These are phyloP conservation scores for Kwoniella pini DNA, from an alignment of 768 basidiomycete genomes.

Conservation along the genomic window DNA sequence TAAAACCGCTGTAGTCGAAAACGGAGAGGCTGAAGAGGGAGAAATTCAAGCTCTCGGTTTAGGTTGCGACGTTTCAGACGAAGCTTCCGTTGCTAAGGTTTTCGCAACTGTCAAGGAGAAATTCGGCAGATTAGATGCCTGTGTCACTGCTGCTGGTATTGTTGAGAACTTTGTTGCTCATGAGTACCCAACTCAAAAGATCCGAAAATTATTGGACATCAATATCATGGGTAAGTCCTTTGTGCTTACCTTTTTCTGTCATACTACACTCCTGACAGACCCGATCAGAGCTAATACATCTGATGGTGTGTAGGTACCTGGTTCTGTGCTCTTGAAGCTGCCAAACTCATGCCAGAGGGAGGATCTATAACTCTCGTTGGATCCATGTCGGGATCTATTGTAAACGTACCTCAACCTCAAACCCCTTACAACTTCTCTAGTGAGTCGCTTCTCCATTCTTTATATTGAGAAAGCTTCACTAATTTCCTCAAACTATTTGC, in stretches of 20 bases:
- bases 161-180: slow-evolving; percentile 81
- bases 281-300: not conserved
- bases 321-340: slow-evolving; percentile 95
- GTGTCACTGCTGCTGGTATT: slow-evolving; percentile 79
- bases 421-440: slow-evolving; percentile 93
- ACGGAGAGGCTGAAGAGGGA: slow-evolving; percentile 62
- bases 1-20: slow-evolving; percentile 42
- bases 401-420: slow-evolving; percentile 90
- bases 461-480: no score
- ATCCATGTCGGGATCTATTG: slow-evolving; percentile 87
- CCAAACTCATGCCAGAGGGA: slow-evolving; percentile 84
- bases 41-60: slow-evolving; percentile 71
- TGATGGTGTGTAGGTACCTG: slow-evolving; percentile 60
- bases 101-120: slow-evolving; percentile 65
- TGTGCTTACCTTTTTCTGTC: not conserved
- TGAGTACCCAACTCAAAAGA: slow-evolving; percentile 88
- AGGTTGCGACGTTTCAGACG: slow-evolving; percentile 84
- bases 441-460: slow-evolving; percentile 21
- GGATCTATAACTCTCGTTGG: slow-evolving; percentile 77
- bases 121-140: slow-evolving; percentile 55
- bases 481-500: no score
- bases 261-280: not conserved
- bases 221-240: slow-evolving; percentile 73
- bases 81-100: slow-evolving; percentile 72
- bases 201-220: slow-evolving; percentile 81